Evolutionary conservation across 768 basidiomycete species (phyloP).

Genomic region (Termitomyces bulborhizus): DNA sequence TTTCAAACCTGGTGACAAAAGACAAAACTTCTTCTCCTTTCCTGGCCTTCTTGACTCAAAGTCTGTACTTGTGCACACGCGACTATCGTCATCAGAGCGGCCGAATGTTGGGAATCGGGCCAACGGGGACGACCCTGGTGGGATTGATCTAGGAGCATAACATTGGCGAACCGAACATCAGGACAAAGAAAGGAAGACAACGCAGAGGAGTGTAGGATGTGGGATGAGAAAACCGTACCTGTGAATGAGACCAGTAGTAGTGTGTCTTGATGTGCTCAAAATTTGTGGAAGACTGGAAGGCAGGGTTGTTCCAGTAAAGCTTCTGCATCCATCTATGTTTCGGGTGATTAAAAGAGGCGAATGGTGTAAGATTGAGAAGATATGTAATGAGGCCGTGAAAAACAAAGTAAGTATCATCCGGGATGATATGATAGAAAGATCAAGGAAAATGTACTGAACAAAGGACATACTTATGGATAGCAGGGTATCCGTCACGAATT

Average conservation of each 20-base stretch:
- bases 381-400: too few species aligned
- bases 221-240: constrained; percentile 23
- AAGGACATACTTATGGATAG: constrained; percentile 1
- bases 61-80: background rate
- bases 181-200: background rate
- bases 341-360: background rate
- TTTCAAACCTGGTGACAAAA: too few species aligned
- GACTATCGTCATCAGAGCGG: constrained; percentile 33
- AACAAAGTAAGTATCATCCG: background rate
- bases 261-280: constrained; percentile 85
- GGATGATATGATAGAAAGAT: background rate
- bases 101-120: constrained; percentile 65
- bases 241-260: constrained; percentile 60
- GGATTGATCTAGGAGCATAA: constrained; percentile 60
- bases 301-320: constrained; percentile 86
- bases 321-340: constrained; percentile 69
- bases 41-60: background rate
- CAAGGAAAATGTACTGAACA: background rate
- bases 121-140: constrained; percentile 66
- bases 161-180: background rate
- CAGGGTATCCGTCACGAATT: constrained; percentile 72
- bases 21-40: background rate
- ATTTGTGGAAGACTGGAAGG: constrained; percentile 83
- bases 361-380: background rate
- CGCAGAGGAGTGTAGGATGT: background rate